Base-by-base conservation (phyloP, 345 rosid species). In the Populus ilicifolia region DNA sequence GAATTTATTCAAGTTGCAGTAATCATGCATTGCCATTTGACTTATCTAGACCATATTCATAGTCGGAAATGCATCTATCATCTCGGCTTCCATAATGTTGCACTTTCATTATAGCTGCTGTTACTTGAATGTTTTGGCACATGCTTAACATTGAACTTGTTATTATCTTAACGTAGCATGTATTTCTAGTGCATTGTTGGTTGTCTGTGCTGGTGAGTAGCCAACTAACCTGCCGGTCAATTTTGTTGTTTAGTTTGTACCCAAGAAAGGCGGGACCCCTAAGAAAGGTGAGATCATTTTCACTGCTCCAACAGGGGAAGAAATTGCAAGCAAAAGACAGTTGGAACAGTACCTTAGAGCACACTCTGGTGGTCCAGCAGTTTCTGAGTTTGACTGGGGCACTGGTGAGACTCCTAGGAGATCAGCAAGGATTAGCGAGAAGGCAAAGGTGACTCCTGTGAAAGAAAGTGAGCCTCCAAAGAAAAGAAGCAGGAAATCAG, bases 351-450 rank as follows among this genome's bases (percentile, higher is more conserved):
- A 82, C 54, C 82, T 82, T 38, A 82, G 79, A 68, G 77, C 80
- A 14, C 82, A 82, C 70, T 72, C 85, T 72, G 85, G 85, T 9
- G 71, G 85, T 27, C 82, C 82, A 48, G 48, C 78, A 25, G 61
- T 67, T 46, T 71, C 82, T 29, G 85, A 76, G 75, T 82, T 82
- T 64, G 78, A 82, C 25, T 82, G 85, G 85, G 73, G 80, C 75
- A 79, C 80, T 59, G 82, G 82, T 50, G 85, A 82, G 74, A 79
- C 82, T 52, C 85, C 85, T 20, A 82, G 85, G 80, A 76, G 85
- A 44, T 82, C 85, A 7, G 72, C 82, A 11, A 71, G 85, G 75
- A 79, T 82, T 7, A 82, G 72, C 20, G 80, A 75, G 75, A 82
- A 83, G 72, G 80, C 71, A 43, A 83, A 79, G 74, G 68, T 71